Evolutionary conservation across 2,329 filamentous ascomycete genomes (phyloP), one percentile per base, ranked within the genome.

Genomic region (Cercospora zeae-maydis): DNA sequence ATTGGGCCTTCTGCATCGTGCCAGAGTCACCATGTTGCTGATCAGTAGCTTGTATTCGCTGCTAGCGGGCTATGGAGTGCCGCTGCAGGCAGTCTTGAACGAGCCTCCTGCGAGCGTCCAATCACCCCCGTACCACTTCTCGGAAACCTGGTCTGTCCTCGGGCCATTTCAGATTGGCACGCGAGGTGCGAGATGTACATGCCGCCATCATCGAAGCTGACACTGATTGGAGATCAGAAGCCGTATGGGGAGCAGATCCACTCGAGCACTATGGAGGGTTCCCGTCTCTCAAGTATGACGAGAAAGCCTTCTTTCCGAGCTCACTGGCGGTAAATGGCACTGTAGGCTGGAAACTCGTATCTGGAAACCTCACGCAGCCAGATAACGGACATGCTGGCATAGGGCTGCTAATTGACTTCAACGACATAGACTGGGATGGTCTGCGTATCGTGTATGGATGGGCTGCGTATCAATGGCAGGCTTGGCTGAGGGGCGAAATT

Each of bases 131-230:
- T 60, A 54, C 49, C 45, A 59, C 4, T 66, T 65, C 57, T 64
- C 61, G 16, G 21, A 45, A 7, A 19, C 39, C 19, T 67, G 65
- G 65, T 21, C 27, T 19, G 69, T 84, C 21, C 75, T 86, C 21
- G 84, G 84, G 2, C 84, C 84, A 7, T 86, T 86, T 68, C 80
- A 82, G 66, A 80, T 83, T 61, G 84, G 84, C 63, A 86, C 83
- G 59, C 77, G 84, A 82, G 83, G 83, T 81, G 78, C 70, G 78
- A 60, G 13, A 54, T 13, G 33, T 51, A 21, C 13, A 45, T 30
- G 21, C 27, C 10, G 54, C 57, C 53, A 19, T 14, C 53, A 19
- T 14, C 16, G 63, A 8, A 19, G 19, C 21, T 52, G 34, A 36
- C 27, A 34, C 60, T 67, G 58, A 66, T 58, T 13, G 47, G 54